Conservation (phyloP, 1,284 basidiomycete species). For the Cystobasidiaceae sp. region DNA sequence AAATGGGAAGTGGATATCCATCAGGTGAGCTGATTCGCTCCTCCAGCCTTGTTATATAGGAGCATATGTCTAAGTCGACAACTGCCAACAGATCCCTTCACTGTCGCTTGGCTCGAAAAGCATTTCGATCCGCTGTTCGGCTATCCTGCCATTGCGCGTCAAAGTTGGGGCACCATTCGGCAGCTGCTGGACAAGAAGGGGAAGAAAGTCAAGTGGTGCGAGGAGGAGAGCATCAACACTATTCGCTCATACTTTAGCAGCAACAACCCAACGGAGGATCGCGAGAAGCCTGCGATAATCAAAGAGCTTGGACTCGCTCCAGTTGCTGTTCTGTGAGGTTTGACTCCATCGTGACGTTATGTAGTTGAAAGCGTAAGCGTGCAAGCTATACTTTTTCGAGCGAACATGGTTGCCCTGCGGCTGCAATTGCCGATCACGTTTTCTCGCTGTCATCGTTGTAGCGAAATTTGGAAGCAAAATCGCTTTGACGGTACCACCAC, state of each 20-base stretch:
- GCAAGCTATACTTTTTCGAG: no score
- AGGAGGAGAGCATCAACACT: constrained; percentile 24
- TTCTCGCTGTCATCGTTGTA: no score
- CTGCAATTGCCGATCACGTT: no score
- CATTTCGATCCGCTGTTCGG: constrained; percentile 86
- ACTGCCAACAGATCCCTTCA: constrained; percentile 75
- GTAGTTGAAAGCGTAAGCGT: no score
- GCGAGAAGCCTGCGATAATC: constrained; percentile 12
- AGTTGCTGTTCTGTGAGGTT: constrained; percentile 17
- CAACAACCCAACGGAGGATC: constrained; percentile 14
- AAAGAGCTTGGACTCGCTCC: constrained; percentile 24
- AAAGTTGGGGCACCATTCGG: constrained; percentile 94
- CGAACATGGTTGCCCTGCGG: no score
- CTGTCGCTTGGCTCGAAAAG: constrained; percentile 73
- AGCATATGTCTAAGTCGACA: neutral
- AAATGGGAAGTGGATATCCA: constrained; percentile 63
- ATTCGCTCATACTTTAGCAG: constrained; percentile 28
- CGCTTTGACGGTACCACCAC: no score
- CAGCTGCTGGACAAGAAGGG: constrained; percentile 74
- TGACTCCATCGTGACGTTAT: no score
- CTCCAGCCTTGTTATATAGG: no score
- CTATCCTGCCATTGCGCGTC: constrained; percentile 81
- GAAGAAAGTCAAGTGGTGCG: constrained; percentile 71
- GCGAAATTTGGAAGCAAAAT: no score
- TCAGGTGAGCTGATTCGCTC: constrained; percentile 57